Percentiles rank a stretch among this genome's conserved stretches.
Evolutionary conservation across 768 basidiomycete genomes (phyloP).

Genomic region (Russula dissimulans): DNA sequence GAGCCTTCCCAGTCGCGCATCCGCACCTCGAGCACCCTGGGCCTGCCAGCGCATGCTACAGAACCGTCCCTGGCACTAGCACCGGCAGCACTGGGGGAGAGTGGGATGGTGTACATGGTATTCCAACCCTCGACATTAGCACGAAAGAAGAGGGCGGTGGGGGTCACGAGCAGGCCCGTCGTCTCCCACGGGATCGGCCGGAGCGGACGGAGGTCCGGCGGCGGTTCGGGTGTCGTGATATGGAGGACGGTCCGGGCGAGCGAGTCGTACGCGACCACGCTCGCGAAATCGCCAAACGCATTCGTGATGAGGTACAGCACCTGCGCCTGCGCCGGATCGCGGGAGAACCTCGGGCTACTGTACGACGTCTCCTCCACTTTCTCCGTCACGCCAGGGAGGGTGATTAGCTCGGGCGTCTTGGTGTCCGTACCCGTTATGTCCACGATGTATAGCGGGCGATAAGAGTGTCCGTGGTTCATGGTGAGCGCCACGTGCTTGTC

Average conservation of each 20-base stretch:
- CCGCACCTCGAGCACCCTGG: conserved; percentile 21
- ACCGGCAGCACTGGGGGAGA: not conserved
- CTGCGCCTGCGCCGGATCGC: conserved; percentile 25
- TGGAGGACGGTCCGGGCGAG: conserved; percentile 26
- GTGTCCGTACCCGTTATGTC: conserved; percentile 27
- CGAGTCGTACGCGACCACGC: conserved; percentile 31
- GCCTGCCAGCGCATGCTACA: conserved; percentile 14
- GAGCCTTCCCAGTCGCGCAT: conserved; percentile 20
- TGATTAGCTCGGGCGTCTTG: conserved; percentile 24
- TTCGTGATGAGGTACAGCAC: conserved; percentile 29
- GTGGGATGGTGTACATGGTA: conserved; percentile 23
- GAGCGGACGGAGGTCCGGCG: conserved; percentile 24
- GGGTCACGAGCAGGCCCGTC: conserved; percentile 20
- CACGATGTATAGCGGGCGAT: conserved; percentile 27
- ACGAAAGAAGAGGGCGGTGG: conserved; percentile 23
- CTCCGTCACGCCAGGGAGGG: conserved; percentile 30
- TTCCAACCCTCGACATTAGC: conserved; percentile 34
- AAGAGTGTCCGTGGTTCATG: conserved; percentile 24
- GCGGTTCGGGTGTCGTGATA: conserved; percentile 29
- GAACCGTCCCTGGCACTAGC: not conserved
- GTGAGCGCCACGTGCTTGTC: conserved; percentile 31
- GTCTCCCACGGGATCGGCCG: conserved; percentile 32
- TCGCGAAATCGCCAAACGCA: conserved; percentile 33
- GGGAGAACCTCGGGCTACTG: conserved; percentile 25
- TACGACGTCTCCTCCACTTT: conserved; percentile 23